A percentile compares a stretch with the other conserved stretches of the same genome.
These are phyloP conservation scores for Aspergillus melleus DNA, from an alignment of 2,329 filamentous ascomycete species.

Conservation along the genomic window DNA sequence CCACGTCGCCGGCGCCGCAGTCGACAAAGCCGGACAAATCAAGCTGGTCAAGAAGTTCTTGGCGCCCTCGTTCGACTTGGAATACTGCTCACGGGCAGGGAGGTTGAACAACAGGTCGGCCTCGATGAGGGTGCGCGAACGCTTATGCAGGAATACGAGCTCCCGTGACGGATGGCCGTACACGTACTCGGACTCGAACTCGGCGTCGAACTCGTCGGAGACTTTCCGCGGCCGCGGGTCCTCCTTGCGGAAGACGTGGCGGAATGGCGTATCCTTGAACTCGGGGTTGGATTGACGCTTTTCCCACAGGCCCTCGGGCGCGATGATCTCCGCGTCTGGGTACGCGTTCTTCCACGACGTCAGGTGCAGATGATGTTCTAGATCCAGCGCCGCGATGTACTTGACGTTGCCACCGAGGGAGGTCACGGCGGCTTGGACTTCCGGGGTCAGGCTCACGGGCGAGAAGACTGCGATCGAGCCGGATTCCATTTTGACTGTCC, in stretches of 20 bases:
- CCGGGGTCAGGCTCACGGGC: conserved; percentile 78
- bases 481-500: conserved; percentile 70
- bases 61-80: conserved; percentile 53
- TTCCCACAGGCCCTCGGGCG: conserved; percentile 77
- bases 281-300: conserved; percentile 66
- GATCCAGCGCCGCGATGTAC: conserved; percentile 85
- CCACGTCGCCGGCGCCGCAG: conserved; percentile 63
- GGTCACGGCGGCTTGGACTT: conserved; percentile 64
- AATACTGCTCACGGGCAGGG: conserved; percentile 83
- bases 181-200: conserved; percentile 86
- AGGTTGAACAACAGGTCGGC: conserved; percentile 93
- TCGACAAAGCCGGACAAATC: conserved; percentile 57
- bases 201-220: conserved; percentile 75
- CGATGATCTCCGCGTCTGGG: conserved; percentile 77
- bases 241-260: conserved; percentile 64
- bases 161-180: conserved; percentile 80
- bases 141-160: conserved; percentile 81
- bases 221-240: conserved; percentile 57
- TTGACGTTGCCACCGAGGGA: conserved; percentile 67
- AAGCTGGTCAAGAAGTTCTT: conserved; percentile 62
- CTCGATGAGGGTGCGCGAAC: conserved; percentile 75
- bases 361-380: conserved; percentile 94
- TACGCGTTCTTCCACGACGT: conserved; percentile 79
- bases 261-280: conserved; percentile 62
- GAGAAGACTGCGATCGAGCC: conserved; percentile 87